Evolutionary conservation across 2,329 filamentous ascomycete species (phyloP).

Genomic region (Ophiostoma perfectum): DNA sequence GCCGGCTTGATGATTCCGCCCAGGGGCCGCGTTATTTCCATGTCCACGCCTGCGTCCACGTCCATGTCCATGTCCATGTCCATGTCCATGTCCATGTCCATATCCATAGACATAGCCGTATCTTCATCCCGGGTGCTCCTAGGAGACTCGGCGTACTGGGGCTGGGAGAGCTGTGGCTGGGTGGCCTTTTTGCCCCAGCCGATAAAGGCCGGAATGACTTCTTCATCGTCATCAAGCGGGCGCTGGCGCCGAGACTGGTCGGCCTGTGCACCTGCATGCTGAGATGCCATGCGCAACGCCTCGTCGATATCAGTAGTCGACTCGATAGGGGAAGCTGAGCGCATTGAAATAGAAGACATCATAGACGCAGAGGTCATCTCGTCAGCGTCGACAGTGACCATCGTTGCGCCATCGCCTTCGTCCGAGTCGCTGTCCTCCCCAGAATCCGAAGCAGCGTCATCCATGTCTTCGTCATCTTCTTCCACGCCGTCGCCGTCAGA

Average conservation of each 20-base stretch:
- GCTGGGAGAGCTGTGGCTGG: constrained; percentile 18
- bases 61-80: constrained; percentile 39
- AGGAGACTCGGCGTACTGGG: constrained; percentile 28
- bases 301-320: constrained; percentile 72
- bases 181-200: constrained; percentile 61
- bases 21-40: constrained; percentile 44
- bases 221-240: constrained; percentile 59
- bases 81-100: constrained; percentile 44
- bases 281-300: constrained; percentile 67
- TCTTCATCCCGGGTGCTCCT: constrained; percentile 35
- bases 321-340: constrained; percentile 49
- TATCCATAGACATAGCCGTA: constrained; percentile 36
- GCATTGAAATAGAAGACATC: constrained; percentile 53
- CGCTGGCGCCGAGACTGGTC: constrained; percentile 46
- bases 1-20: constrained; percentile 38
- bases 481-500: constrained; percentile 55
- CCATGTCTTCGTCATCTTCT: constrained; percentile 42
- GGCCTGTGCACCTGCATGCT: constrained; percentile 54
- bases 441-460: constrained; percentile 37
- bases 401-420: constrained; percentile 66
- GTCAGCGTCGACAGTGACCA: constrained; percentile 77
- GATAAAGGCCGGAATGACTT: constrained; percentile 67
- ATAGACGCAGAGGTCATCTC: constrained; percentile 66
- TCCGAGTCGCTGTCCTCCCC: constrained; percentile 48
- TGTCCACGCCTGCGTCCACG: constrained; percentile 36